phyloP scores from a whole-genome alignment of 768 basidiomycete genomes.

The Macrocybe gigantea region DNA sequence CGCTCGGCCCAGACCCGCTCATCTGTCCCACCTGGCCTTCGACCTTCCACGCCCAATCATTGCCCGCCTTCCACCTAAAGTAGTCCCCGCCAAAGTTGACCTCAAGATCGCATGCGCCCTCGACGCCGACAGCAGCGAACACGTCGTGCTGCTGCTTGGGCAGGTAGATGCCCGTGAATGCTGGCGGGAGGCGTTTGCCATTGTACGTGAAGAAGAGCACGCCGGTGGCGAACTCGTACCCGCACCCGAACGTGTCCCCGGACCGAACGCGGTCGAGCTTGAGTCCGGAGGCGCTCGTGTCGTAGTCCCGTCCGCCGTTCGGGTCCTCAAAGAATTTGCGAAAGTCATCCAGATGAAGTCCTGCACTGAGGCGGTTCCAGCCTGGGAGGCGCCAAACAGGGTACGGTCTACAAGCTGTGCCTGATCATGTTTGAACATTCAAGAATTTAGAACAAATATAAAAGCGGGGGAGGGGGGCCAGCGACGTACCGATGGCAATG shows the following conservation, averaged over 20 bases:
- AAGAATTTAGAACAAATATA: not conserved
- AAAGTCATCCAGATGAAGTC: constrained; percentile 64
- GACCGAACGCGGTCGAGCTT: constrained; percentile 23
- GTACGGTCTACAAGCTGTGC: constrained; percentile 61
- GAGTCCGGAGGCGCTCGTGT: constrained; percentile 5
- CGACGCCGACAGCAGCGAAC: constrained; percentile 59
- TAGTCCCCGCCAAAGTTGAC: constrained; percentile 62
- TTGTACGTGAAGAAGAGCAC: constrained; percentile 63
- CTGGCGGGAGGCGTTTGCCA: constrained; percentile 46
- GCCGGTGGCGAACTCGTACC: constrained; percentile 50
- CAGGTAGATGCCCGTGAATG: constrained; percentile 55
- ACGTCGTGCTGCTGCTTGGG: constrained; percentile 48
- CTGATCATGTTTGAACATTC: constrained; percentile 22
- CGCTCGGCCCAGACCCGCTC: too few species aligned
- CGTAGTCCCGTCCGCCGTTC: constrained; percentile 58
- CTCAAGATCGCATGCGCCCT: constrained; percentile 45
- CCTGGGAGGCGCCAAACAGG: constrained; percentile 63
- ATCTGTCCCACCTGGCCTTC: constrained; percentile 52
- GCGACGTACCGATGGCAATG: constrained; percentile 48
- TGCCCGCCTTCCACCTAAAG: constrained; percentile 60
- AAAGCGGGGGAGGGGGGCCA: not conserved
- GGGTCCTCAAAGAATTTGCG: constrained; percentile 71
- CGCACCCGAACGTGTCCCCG: constrained; percentile 58
- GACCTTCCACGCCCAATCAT: constrained; percentile 60
- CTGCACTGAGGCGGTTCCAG: constrained; percentile 65